Evolutionary conservation across 805 yeast species (phyloP), one percentile per base, ranked within the genome.

Genomic region (Candida maris): DNA sequence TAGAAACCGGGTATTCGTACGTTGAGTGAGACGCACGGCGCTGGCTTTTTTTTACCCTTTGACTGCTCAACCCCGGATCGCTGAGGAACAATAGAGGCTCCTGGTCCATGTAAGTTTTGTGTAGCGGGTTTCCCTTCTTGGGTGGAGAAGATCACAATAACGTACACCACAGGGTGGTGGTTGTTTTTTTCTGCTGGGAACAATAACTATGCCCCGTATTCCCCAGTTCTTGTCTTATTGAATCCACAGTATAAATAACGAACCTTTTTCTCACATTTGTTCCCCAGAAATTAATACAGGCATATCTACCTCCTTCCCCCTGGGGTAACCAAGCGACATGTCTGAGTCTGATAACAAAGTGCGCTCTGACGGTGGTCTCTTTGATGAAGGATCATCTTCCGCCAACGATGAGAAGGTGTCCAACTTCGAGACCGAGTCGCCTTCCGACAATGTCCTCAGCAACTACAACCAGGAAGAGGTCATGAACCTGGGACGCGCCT

Each of bases 401-500:
- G 28, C 32, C 17, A 27, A 22, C 4, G 41, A 36, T n/a, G 41
- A 34, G 21, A 35, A 28, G 25, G 4, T 24, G 10, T 38, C 47
- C n/a, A 34, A 31, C 10, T 24, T 35, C 22, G 44, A 5, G 22
- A 7, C 16, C 14, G 28, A 21, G 8, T 15, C 15, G 6, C 30
- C 43, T 14, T 58, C 52, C 13, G 64, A 62, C 18, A 78, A 78
- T 46, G 71, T 77, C 35, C 59, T 79, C 34, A 57, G 75, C 2
- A 77, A 76, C 52, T 79, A 80, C 49, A 59, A 77, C 13, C 78
- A 76, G 44, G 73, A 73, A 21, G 82, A 79, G 51, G 83, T 75
- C 8, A 75, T 74, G 75, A 71, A 71, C 41, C 77, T 80, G 82
- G 87, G 86, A 22, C 66, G 83, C 48, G 71, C 71, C 34, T 81